Conservation (phyloP, 164 flowering plant genomes). For the Annona squamosa region DNA sequence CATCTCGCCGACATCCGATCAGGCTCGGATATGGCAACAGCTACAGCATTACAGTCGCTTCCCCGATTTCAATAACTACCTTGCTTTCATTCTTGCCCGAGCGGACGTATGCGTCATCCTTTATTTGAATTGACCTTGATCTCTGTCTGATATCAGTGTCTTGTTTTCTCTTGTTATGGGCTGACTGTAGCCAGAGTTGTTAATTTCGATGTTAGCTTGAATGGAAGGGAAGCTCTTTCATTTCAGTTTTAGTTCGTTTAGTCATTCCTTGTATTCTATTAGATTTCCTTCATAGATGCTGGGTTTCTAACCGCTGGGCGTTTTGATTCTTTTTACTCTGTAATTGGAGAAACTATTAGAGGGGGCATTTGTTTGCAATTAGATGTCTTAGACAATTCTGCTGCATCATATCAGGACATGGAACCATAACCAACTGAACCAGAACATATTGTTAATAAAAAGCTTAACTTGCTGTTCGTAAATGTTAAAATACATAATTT, state of each 20-base stretch:
- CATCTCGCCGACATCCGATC: conserved; percentile 75
- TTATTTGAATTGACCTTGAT: not conserved
- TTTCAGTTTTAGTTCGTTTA: not conserved
- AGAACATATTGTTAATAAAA: too few species aligned
- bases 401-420: too few species aligned
- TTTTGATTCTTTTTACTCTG: too few species aligned
- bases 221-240: not conserved
- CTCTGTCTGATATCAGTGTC: not conserved
- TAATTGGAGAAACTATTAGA: not conserved
- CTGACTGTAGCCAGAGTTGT: not conserved
- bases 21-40: conserved; percentile 82
- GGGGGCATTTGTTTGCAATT: not conserved
- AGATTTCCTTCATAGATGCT: not conserved
- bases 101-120: conserved; percentile 49
- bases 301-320: not conserved
- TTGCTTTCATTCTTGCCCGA: conserved; percentile 76
- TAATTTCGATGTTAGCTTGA: not conserved
- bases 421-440: too few species aligned
- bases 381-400: too few species aligned
- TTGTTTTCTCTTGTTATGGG: not conserved
- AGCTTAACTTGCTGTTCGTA: too few species aligned
- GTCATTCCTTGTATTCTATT: not conserved
- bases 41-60: conserved; percentile 83
- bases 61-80: conserved; percentile 98
- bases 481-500: too few species aligned